Evolutionary conservation across 352 stramenopile species (phyloP).

Genomic region (Phytophthora sojae): DNA sequence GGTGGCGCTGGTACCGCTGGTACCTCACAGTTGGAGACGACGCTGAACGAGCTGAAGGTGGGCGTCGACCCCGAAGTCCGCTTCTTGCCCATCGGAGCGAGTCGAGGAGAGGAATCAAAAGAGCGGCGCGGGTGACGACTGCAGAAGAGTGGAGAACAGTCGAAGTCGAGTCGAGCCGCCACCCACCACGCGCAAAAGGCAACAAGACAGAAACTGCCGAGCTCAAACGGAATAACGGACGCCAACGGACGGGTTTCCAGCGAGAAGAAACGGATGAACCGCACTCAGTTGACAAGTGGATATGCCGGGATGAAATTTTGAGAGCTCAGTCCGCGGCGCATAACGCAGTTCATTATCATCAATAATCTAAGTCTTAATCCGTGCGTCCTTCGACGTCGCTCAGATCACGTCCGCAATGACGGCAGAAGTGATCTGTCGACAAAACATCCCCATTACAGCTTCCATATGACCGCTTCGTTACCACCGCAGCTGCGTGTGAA

Average conservation of each 20-base stretch:
- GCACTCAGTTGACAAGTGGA: not conserved
- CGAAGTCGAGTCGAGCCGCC: not conserved
- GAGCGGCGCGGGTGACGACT: slow-evolving; percentile 10
- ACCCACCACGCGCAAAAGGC: no score
- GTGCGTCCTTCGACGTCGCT: not conserved
- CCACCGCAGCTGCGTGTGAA: not conserved
- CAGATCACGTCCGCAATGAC: not conserved
- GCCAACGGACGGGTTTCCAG: not conserved
- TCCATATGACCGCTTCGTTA: not conserved
- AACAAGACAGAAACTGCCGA: slow-evolving; percentile 22
- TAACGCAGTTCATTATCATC: no score
- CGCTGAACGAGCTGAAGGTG: slow-evolving; percentile 36
- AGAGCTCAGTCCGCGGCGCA: no score
- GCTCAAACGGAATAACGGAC: slow-evolving; percentile 8
- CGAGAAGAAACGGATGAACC: slow-evolving; percentile 13
- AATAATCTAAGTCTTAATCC: not conserved
- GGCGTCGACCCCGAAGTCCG: not conserved
- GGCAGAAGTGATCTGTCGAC: slow-evolving; percentile 2
- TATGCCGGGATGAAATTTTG: no score
- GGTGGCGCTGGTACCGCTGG: no score
- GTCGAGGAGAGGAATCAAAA: not conserved
- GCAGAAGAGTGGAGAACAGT: not conserved
- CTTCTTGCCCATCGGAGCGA: slow-evolving; percentile 32
- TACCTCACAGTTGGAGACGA: slow-evolving; percentile 14
- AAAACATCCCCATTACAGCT: not conserved